Evolutionary conservation across 2,329 filamentous ascomycete species (phyloP), one percentile per base, ranked within the genome.

Genomic region (Dothiorella sarmentorum): DNA sequence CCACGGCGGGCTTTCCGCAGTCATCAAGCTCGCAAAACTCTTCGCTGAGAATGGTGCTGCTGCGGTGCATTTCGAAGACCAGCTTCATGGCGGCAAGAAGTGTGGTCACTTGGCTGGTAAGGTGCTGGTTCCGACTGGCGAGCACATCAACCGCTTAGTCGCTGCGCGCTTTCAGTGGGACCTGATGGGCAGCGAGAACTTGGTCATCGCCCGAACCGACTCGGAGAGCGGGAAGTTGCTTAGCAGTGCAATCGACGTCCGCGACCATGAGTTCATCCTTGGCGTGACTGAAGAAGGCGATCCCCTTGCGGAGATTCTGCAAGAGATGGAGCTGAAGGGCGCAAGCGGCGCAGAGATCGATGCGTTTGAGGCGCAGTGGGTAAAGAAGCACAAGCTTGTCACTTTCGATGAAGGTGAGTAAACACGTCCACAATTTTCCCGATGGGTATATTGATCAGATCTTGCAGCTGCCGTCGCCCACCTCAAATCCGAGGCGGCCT

Each of bases 81-180:
- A 99, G 76, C 83, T 97, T 45, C 94, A 97, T 71, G 94, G 94
- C 42, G 94, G 94, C 61, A 99, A 99, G 81, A 99, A 97, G 77
- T 99, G 94, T 70, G 94, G 94, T 15, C 94, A 99, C 76, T 79
- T 97, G 61, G 94, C 94, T 0, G 94, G 94, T 65, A 99, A 97
- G 73, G 94, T 97, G 1, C 80, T 99, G 7, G 94, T 97, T 2
- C 93, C 94, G 0, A 85, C 92, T 0, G 89, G 91, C 61, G 94
- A 97, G 72, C 94, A 99, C 78, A 96, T 97, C 80, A 97, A 96
- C 77, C 87, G 94, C 26, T 85, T 99, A 4, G 87, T 91, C 18
- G 92, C 94, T 1, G 87, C 93, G 3, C 87, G 94, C 61, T 97
- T 96, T 78, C 94, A 99, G 71, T 99, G 93, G 93, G 94, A 99